Conservation (phyloP, 192 early-diverging fungal species). For the Coemansia sp. region DNA sequence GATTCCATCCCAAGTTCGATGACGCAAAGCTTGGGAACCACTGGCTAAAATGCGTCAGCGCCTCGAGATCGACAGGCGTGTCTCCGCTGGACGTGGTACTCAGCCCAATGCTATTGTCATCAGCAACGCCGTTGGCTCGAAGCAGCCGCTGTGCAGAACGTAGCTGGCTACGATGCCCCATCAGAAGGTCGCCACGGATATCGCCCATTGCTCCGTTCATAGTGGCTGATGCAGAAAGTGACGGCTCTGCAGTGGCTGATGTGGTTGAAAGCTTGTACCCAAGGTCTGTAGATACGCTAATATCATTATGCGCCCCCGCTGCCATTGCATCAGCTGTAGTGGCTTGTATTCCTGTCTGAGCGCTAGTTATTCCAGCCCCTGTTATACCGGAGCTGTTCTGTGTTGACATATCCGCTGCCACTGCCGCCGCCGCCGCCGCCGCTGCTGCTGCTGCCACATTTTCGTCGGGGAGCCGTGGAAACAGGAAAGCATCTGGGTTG, state of each 20-base stretch:
- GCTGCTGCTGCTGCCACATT: constrained; percentile 21
- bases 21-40: constrained; percentile 48
- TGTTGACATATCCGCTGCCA: constrained; percentile 21
- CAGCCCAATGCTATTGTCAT: constrained; percentile 53
- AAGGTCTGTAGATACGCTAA: background rate
- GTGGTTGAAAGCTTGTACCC: constrained; percentile 2
- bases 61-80: constrained; percentile 33
- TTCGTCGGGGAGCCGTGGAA: constrained; percentile 51
- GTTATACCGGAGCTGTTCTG: constrained; percentile 20
- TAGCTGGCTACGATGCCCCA: constrained; percentile 32
- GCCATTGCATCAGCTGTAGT: background rate
- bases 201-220: background rate
- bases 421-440: constrained; percentile 19
- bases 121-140: constrained; percentile 44
- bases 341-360: background rate
- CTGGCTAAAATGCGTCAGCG: constrained; percentile 46
- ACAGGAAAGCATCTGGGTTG: constrained; percentile 37
- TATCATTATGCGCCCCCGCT: background rate
- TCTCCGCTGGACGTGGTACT: constrained; percentile 36
- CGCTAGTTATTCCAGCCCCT: background rate
- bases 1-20: constrained; percentile 24
- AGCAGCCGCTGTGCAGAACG: constrained; percentile 48
- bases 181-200: background rate
- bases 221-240: constrained; percentile 4
- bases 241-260: background rate